A percentile compares a stretch with the other conserved stretches of the same genome.
Conservation (phyloP, 2,329 filamentous ascomycete species). For the Eurotiales sp. region DNA sequence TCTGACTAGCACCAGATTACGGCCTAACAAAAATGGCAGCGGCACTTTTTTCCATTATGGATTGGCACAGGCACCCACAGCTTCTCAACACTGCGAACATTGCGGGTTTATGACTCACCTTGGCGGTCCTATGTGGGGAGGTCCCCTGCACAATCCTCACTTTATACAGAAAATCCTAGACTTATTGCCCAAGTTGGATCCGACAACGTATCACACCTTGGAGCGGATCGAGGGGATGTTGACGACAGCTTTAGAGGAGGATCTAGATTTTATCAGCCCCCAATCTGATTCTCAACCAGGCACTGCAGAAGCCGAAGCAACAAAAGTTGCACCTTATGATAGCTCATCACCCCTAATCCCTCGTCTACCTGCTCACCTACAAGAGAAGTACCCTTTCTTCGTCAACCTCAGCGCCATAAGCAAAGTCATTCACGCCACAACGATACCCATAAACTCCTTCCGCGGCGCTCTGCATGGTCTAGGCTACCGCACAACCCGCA, state of each 20-base stretch:
- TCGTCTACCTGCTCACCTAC: conserved; percentile 57
- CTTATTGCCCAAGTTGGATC: conserved; percentile 64
- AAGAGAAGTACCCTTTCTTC: conserved; percentile 66
- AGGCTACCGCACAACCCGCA: conserved; percentile 79
- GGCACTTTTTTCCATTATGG: conserved; percentile 72
- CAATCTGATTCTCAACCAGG: conserved; percentile 11
- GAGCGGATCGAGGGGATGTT: conserved; percentile 88
- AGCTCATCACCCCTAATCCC: conserved; percentile 32
- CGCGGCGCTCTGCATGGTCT: conserved; percentile 76
- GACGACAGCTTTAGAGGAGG: conserved; percentile 79
- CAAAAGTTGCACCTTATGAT: no score
- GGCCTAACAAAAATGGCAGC: conserved; percentile 68
- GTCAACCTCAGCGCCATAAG: conserved; percentile 72
- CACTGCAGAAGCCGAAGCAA: conserved; percentile 9
- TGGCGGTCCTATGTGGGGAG: conserved; percentile 91
- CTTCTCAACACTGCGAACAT: conserved; percentile 68
- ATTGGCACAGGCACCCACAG: conserved; percentile 66
- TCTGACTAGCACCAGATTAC: conserved; percentile 65
- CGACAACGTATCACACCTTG: conserved; percentile 71
- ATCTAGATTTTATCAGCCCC: conserved; percentile 32
- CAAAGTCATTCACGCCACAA: conserved; percentile 72
- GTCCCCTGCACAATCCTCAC: conserved; percentile 75
- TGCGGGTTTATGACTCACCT: conserved; percentile 85
- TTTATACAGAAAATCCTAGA: conserved; percentile 79
- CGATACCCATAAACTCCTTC: conserved; percentile 73